A percentile compares a stretch with the other conserved stretches of the same genome.
Evolutionary conservation across 2,329 filamentous ascomycete species (phyloP).

Genomic region (Fusarium tupiense): DNA sequence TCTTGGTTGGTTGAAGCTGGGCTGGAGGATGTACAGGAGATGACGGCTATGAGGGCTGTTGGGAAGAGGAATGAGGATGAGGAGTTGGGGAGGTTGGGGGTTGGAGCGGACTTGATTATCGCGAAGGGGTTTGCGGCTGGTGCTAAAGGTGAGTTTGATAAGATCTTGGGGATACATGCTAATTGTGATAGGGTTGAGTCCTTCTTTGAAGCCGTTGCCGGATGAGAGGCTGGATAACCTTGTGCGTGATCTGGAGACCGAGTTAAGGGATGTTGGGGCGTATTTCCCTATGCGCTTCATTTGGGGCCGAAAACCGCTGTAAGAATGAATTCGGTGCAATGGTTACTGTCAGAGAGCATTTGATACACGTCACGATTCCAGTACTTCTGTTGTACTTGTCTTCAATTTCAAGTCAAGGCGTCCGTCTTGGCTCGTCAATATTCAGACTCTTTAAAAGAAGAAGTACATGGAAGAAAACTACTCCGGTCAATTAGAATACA

Average conservation of each 20-base stretch:
- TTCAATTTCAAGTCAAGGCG: rapidly evolving
- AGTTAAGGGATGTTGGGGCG: background rate
- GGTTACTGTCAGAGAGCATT: rapidly evolving
- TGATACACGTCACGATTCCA: rapidly evolving
- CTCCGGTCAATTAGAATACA: rapidly evolving
- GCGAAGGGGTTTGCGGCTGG: constrained; percentile 6
- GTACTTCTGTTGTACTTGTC: rapidly evolving
- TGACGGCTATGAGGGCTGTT: background rate
- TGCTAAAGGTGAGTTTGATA: background rate
- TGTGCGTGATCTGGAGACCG: background rate
- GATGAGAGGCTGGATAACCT: background rate
- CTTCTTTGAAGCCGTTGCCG: background rate
- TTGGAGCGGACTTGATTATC: background rate
- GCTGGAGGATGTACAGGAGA: background rate
- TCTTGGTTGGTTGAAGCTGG: background rate
- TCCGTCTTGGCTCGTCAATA: rapidly evolving
- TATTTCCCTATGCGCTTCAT: constrained; percentile 8
- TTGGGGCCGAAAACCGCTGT: background rate
- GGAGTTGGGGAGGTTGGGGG: background rate
- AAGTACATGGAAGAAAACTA: rapidly evolving
- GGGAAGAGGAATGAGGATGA: background rate
- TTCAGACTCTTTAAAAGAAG: rapidly evolving
- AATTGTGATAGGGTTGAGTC: background rate
- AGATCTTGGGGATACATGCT: too few relatives aligned
- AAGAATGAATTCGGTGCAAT: rapidly evolving